Base-by-base conservation (phyloP, 148 eudicot genomes). In the Chenopodium suecicum region DNA sequence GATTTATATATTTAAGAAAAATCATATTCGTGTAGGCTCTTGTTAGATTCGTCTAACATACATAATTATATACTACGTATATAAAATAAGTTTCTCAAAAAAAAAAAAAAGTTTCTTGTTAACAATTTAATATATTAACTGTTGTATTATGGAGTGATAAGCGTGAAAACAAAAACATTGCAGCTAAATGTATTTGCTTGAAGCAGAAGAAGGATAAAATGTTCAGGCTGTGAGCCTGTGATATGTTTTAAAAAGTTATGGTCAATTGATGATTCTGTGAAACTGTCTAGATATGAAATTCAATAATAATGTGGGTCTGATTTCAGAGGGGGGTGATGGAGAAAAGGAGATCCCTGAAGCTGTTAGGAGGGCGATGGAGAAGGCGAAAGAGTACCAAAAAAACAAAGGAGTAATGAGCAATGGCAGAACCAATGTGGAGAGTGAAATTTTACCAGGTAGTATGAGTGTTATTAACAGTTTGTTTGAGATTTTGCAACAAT, bases 281-380 rank as follows among this genome's bases (percentile, higher is more conserved):
- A n/a, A 65, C 9, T n/a, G 69, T 20, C 31, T 82, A 73, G 12
- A 22, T 37, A 17, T 60, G 74, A 65, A n/a, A n/a, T 65, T 68
- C 73, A 79, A 58, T 78, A 70, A 47, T 19, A 73, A 46, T 77
- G 58, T 17, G 80, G 84, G 76, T 11, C 54, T 2, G 54, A 50
- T 50, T 70, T 64, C 63, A 63, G 82, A 68, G 31, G 34, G 29
- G n/a, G 66, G 71, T 77, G 81, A 46, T 50, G 80, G 76, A 32
- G 65, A 64, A 65, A 47, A 83, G 62, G 82, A 68, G 77, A 66
- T 73, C 41, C 90, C 82, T 58, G 79, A 82, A 31, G 78, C 82
- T 77, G 84, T 84, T 46, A 70, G 74, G 68, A 20, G 79, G 48
- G 76, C 80, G 25, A 86, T 84, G 84, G 88, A 86, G 81, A 86